Evolutionary conservation across 129 eudicot genomes (phyloP), one percentile per base, ranked within the genome.

Genomic region (Lactuca saligna): DNA sequence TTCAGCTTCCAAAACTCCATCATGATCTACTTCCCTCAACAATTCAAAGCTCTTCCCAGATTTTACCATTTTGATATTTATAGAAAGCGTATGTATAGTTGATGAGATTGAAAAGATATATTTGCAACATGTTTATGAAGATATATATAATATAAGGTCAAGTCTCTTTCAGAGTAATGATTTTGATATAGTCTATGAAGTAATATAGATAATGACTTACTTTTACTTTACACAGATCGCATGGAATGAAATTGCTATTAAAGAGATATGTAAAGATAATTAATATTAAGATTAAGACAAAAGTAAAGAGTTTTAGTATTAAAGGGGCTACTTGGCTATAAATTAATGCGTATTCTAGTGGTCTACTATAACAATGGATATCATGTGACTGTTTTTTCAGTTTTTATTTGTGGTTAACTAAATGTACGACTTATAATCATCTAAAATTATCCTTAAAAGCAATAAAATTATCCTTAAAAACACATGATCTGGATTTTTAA

Each of bases 1-100:
- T 82, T 77, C 71, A 6, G 71, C 58, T 50, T 66, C 71, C 46
- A 66, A 50, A 32, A 49, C 33, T 16, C 38, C 32, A 66, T 66
- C 46, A 33, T 46, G 37, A 49, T 61, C 57, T 12, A 2, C 31
- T 20, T 64, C 20, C 12, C 3, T 64, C 2, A 7, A 57, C 63
- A 57, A 31, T 15, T 51, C 56, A 6, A 51, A 15, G 7, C 25
- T 31, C 46, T 60, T 29, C 5, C 13, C 50, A 44, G 10, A 44
- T 3, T 60, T 8, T 10, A 33, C 15, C 13, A 7, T 12, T 25
- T 63, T 39, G 16, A 4, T 42, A 29, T 57, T 14, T 29, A 29
- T 10, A 57, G 39, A 12, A 57, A 10, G 38, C 31, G 8, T 57
- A 5, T 31, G 14, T 57, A 57, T 57, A 57, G n/a, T 39, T 39